Base-by-base conservation (phyloP, 139 green algal genomes). In the Closterium sp. region DNA sequence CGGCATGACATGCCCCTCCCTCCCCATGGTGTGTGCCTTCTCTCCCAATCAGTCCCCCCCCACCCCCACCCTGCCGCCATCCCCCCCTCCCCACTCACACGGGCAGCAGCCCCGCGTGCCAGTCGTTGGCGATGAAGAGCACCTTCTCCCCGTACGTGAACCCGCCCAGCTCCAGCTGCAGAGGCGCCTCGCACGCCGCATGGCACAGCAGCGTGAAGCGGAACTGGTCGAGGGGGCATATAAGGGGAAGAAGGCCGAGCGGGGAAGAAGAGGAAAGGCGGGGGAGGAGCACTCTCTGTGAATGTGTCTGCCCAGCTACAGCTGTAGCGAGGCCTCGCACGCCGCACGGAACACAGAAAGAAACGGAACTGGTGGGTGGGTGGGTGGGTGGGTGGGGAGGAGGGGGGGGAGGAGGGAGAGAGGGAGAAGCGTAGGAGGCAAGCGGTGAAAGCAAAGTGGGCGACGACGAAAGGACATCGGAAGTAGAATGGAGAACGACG, bases 121-220 rank as follows among this genome's bases (percentile, higher is more conserved):
- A 98, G 95, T 98, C 97, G 89, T 98, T 98, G 90, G 96, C 97
- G 28, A 98, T 88, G 91, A 98, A 98, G 19, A 97, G 87, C 25
- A 96, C 90, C 33, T 96, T 91, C 84, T 98, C 94, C 10, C 97
- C 97, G 88, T 97, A 98, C 19, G 33, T 95, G 69, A 30, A 93
- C 43, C 30, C 93, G 28, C 90, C 93, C 28, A 96, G 87, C 33
- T 92, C 38, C 1, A 98, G 92, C 43, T 94, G 66, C 34, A 98
- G 95, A 0, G 97, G 94, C 0, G 96, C 97, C 93, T 98, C 97
- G 85, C 95, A 96, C 8, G 96, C 97, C 0, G 97, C 97, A 92
- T 97, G 88, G 91, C 89, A 96, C 64, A 98, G 95, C 64, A 98
- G 93, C 3, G 95, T 92, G 86, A 96, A 98, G 31, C 96, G 92